Base-by-base conservation (phyloP, 2,329 filamentous ascomycete species). In the Aureobasidium sp. region DNA sequence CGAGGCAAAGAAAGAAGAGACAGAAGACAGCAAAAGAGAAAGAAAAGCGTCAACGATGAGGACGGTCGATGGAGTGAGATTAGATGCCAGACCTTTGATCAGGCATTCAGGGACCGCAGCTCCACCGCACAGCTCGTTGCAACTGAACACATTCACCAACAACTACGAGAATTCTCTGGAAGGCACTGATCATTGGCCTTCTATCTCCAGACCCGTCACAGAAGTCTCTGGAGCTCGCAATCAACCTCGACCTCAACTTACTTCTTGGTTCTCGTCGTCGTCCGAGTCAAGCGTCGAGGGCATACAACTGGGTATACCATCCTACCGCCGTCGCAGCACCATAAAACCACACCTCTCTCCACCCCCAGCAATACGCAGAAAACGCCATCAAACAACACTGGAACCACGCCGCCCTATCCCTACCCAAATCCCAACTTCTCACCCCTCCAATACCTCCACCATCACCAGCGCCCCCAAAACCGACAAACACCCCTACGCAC, bases 51-150 rank as follows among this genome's bases (percentile, higher is more conserved):
- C 31, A 17, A 22, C 37, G 0, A 22, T 41, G n/a, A 37, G 42
- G 27, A 59, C 56, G 5, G 44, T 48, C 6, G 56, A 59, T 29
- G 56, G 56, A 20, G 20, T 59, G 3, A 17, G 44, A 14, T 22
- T 59, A 25, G 56, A 59, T 44, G 44, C 56, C 4, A 27, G 56
- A 25, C 56, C 56, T 2, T 49, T 49, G 56, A 34, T 59, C 36
- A 48, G 56, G n/a, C 56, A 49, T 22, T 39, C 44, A 0, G 56
- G 56, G 5, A 41, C 17, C 5, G 7, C 56, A 7, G 56, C 56
- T 9, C 56, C 56, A 9, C 42, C 56, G 12, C 56, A 59, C 44
- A 59, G 56, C 15, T 49, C 22, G 14, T n/a, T 59, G 15, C 44
- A 41, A 15, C 1, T 48, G 22, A 25, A 34, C 31, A 34, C 31